Conservation (phyloP, 371 early-diverging fungal genomes). For the Mucor racemosus region DNA sequence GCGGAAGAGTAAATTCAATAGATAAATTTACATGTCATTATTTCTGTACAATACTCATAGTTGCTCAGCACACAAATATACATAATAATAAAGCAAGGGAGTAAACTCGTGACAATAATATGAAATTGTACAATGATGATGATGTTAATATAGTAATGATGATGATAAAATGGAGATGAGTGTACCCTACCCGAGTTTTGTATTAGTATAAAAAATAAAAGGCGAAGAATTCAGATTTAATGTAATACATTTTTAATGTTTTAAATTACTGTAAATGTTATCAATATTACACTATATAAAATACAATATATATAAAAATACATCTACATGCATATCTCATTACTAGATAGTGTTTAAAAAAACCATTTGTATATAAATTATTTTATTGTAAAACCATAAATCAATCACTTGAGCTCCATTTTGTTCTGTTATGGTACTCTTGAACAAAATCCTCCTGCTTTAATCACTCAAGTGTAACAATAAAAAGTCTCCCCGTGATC, state of each 20-base stretch:
- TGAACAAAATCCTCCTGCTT: not conserved
- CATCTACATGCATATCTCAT: not conserved
- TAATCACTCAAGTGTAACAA: conserved; percentile 10
- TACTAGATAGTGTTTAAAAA: not conserved
- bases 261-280: not conserved
- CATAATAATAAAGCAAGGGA: conserved; percentile 3
- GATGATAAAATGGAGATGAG: conserved; percentile 12
- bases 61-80: conserved; percentile 1
- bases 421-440: not conserved
- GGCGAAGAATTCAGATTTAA: not conserved
- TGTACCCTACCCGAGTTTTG: conserved; percentile 13
- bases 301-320: no score
- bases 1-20: not conserved
- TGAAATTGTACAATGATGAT: conserved; percentile 15
- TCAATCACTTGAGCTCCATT: conserved; percentile 11
- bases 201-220: not conserved
- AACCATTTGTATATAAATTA: not conserved
- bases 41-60: conserved; percentile 5
- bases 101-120: conserved; percentile 11
- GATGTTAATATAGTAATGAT: conserved; percentile 1
- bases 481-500: conserved; percentile 6
- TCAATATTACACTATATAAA: not conserved
- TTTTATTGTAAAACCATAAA: conserved; percentile 6
- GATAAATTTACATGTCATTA: conserved; percentile 1
- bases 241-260: not conserved